These are phyloP conservation scores for Vitis hybrid DNA, from an alignment of 177 flowering plant species.

Conservation along the genomic window DNA sequence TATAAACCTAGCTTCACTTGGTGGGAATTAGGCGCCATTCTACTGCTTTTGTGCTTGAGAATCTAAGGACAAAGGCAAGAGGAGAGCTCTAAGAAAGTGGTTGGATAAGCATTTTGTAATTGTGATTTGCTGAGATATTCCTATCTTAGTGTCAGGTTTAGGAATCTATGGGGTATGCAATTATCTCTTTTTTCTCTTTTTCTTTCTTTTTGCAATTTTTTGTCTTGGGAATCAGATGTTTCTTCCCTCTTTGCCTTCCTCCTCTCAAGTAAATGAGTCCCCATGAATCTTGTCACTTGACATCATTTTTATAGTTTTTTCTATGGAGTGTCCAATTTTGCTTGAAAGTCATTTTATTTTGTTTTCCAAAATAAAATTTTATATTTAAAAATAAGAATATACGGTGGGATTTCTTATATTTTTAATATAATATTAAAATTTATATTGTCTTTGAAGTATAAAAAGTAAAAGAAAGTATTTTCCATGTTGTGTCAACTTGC, in stretches of 20 bases:
- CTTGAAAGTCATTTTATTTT: no score
- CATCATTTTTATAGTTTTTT: no score
- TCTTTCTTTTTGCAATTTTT: neutral
- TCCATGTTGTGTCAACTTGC: no score
- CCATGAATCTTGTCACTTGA: no score
- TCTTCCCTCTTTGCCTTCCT: neutral
- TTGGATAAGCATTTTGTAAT: neutral
- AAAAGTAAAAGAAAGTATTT: no score
- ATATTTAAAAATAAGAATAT: no score
- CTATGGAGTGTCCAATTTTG: no score
- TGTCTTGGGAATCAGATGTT: slow-evolving; percentile 2
- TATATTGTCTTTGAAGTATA: no score
- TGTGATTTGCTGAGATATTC: slow-evolving; percentile 14
- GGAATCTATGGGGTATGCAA: slow-evolving; percentile 11
- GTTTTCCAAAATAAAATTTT: no score
- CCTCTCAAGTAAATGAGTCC: no score
- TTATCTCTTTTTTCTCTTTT: neutral
- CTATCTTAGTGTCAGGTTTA: slow-evolving; percentile 19
- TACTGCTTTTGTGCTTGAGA: slow-evolving; percentile 41
- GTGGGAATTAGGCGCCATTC: slow-evolving; percentile 29
- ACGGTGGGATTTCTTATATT: no score
- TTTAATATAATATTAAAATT: no score
- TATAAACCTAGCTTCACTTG: slow-evolving; percentile 10
- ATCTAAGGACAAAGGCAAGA: neutral
- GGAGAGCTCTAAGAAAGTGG: neutral